phyloP scores from a whole-genome alignment of 2,329 filamentous ascomycete species.

The Penicillium sp. region DNA sequence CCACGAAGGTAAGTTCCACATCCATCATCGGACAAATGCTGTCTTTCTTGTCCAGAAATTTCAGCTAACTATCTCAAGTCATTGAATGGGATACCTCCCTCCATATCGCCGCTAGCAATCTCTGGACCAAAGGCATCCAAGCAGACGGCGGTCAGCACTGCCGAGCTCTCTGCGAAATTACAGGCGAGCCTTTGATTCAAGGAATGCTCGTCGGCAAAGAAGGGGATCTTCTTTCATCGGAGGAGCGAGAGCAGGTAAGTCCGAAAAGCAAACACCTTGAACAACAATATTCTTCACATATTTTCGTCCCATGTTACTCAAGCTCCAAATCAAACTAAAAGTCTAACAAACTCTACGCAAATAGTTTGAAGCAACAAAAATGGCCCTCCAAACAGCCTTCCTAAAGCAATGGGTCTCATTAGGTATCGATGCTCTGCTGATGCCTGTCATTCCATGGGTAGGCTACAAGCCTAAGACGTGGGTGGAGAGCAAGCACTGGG shows the following conservation, averaged over 20 bases:
- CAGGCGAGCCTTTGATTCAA: slow-evolving; percentile 32
- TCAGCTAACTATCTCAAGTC: slow-evolving; percentile 14
- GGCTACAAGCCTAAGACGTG: slow-evolving; percentile 30
- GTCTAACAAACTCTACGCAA: not conserved
- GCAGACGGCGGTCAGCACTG: slow-evolving; percentile 34
- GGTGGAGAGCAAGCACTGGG: slow-evolving; percentile 34
- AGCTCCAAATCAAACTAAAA: not conserved
- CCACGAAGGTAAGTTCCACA: slow-evolving; percentile 39
- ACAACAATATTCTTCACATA: not conserved
- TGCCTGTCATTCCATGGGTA: slow-evolving; percentile 30
- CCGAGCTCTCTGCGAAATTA: slow-evolving; percentile 24
- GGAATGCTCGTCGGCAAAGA: slow-evolving; percentile 35
- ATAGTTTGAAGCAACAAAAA: slow-evolving; percentile 25
- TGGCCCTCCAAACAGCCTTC: slow-evolving; percentile 18
- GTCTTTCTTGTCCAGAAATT: no score
- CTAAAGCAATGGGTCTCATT: slow-evolving; percentile 27
- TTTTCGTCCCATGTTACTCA: no score
- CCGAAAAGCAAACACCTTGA: not conserved
- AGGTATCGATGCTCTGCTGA: slow-evolving; percentile 32
- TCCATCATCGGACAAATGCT: no score
- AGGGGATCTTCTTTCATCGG: slow-evolving; percentile 21
- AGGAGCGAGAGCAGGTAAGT: slow-evolving; percentile 24
- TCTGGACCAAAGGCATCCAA: slow-evolving; percentile 32
- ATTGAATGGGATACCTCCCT: slow-evolving; percentile 34
- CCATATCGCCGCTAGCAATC: slow-evolving; percentile 23